Conservation (phyloP, 805 yeast genomes). For the Candida sphagnicola region DNA sequence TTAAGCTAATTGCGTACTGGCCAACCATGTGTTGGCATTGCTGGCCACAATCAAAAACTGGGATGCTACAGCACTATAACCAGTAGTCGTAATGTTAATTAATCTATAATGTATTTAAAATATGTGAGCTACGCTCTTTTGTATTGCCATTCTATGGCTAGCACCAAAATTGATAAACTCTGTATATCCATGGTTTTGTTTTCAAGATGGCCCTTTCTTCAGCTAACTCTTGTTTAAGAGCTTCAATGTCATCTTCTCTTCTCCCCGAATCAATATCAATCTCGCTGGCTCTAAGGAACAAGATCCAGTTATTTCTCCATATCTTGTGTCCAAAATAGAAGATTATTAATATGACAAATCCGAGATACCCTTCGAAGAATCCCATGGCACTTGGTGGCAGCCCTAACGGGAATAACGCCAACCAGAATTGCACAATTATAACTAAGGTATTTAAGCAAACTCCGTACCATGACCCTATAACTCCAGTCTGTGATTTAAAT, state of each 20-base stretch:
- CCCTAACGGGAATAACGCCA: slow-evolving; percentile 36
- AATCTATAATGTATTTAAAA: no score
- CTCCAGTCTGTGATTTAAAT: slow-evolving; percentile 35
- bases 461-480: slow-evolving; percentile 33
- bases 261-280: slow-evolving; percentile 42
- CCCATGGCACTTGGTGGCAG: slow-evolving; percentile 31
- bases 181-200: slow-evolving; percentile 30
- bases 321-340: slow-evolving; percentile 39
- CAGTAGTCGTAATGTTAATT: no score
- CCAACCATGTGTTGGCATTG: no score
- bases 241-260: slow-evolving; percentile 38
- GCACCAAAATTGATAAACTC: slow-evolving; percentile 35
- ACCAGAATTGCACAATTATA: slow-evolving; percentile 40
- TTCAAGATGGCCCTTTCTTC: slow-evolving; percentile 28
- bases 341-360: slow-evolving; percentile 31
- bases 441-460: slow-evolving; percentile 30
- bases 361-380: slow-evolving; percentile 36
- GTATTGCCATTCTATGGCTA: no score
- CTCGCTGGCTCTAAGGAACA: slow-evolving; percentile 30
- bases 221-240: slow-evolving; percentile 30
- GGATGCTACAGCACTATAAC: no score
- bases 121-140: no score
- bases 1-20: no score
- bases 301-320: slow-evolving; percentile 36
- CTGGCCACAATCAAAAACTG: no score